A percentile compares a stretch with the other conserved stretches of the same genome.
These are phyloP conservation scores for Fusarium sp. DNA, from an alignment of 2,329 filamentous ascomycete species.

Conservation along the genomic window DNA sequence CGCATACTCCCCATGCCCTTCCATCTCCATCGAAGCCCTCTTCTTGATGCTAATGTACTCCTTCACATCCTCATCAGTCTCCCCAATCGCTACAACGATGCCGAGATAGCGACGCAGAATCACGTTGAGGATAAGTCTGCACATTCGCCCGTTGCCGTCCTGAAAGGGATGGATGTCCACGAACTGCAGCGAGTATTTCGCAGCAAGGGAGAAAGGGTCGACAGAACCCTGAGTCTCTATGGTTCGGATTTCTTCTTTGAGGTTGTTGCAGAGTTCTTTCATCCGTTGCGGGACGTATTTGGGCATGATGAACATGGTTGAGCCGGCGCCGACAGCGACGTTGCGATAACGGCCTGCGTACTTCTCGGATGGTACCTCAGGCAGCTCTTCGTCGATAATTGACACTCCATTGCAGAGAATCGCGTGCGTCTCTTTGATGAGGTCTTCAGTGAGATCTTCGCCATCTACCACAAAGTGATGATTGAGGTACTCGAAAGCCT, in stretches of 20 bases:
- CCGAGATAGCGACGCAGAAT: conserved; percentile 47
- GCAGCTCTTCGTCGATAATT: conserved; percentile 3
- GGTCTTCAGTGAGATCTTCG: conserved; percentile 23
- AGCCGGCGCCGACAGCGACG: conserved; percentile 39
- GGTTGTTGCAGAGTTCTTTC: conserved; percentile 38
- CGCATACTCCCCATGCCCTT: conserved; percentile 44
- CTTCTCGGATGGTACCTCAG: conserved; percentile 6
- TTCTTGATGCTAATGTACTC: conserved; percentile 43
- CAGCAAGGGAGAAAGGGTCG: conserved; percentile 45
- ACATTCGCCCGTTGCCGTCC: conserved; percentile 51
- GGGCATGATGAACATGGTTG: conserved; percentile 42
- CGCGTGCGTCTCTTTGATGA: conserved; percentile 33
- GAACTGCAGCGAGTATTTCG: conserved; percentile 45
- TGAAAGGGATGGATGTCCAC: conserved; percentile 52
- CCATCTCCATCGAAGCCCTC: conserved; percentile 33
- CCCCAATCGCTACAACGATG: conserved; percentile 33
- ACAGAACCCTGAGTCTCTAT: conserved; percentile 13
- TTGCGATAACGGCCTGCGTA: conserved; percentile 43
- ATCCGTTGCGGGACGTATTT: conserved; percentile 41
- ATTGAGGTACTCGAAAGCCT: conserved; percentile 35
- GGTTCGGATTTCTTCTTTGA: conserved; percentile 27
- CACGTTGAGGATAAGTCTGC: conserved; percentile 49
- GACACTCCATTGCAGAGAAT: conserved; percentile 26
- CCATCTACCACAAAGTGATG: conserved; percentile 8
- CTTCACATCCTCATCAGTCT: conserved; percentile 20